Evolutionary conservation across 768 basidiomycete species (phyloP), one percentile per base, ranked within the genome.

Genomic region (Kwoniella shandongensis): DNA sequence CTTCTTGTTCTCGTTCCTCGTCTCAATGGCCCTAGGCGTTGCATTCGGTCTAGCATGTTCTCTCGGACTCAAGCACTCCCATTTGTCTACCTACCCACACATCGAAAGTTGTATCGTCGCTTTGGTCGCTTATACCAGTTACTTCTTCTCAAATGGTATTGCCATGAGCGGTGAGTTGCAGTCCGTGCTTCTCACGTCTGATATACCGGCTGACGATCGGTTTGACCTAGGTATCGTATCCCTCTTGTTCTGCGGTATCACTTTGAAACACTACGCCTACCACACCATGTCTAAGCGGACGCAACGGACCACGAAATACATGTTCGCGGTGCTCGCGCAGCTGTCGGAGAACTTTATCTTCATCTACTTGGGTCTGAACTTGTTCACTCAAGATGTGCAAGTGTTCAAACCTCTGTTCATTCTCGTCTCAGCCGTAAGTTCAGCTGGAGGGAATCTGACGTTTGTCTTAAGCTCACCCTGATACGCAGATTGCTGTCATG

Each of bases 281-380:
- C 96, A 97, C 79, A 98, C 92, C 49, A 99, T 99, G 96, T 94
- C 91, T 10, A 85, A 84, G 25, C 84, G 89, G 51, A 97, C 96
- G 0, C 96, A 98, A 73, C 84, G 89, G 42, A 88, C 92, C 12
- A 90, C 87, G 26, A 93, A 94, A 77, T 96, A 93, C 81, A 89
- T 97, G 57, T 99, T 98, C 79, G 86, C 87, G 8, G 89, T 88
- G 0, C 86, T 97, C 47, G 91, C 96, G 0, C 88, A 92, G 70
- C 84, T 99, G 26, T 89, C 89, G 25, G 96, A 99, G 79, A 98
- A 98, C 76, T 99, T 98, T 76, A 98, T 99, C 77, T 99, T 99
- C 80, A 91, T 99, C 72, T 98, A 98, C 78, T 88, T 99, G 61
- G 94, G 96, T 38, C 83, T 99, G 66, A 88, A 89, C 39, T 83